Evolutionary conservation across 2,329 filamentous ascomycete genomes (phyloP).

Genomic region (Xylaria sp.): DNA sequence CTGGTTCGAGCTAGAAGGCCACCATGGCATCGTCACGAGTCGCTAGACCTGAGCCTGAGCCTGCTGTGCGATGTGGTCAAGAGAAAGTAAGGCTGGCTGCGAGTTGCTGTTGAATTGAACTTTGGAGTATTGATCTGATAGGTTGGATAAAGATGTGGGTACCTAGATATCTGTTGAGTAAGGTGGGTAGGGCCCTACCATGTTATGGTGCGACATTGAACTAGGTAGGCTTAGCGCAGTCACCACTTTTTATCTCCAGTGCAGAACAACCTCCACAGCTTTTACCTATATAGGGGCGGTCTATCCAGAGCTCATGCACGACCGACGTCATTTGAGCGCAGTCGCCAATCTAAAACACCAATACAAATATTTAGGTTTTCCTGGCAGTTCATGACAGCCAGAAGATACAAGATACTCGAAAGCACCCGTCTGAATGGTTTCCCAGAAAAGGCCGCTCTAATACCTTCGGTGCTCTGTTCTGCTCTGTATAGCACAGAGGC

Average conservation of each 20-base stretch:
- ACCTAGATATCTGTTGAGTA: neutral
- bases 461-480: too few species aligned
- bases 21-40: slow-evolving; percentile 39
- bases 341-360: neutral
- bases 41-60: slow-evolving; percentile 9
- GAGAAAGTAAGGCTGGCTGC: slow-evolving; percentile 3
- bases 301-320: slow-evolving; percentile 13
- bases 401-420: neutral
- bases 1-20: slow-evolving; percentile 28
- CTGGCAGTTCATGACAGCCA: slow-evolving; percentile 1
- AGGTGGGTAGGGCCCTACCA: too few species aligned
- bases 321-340: slow-evolving; percentile 24
- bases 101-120: slow-evolving; percentile 11
- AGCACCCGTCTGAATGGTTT: neutral
- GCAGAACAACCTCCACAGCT: neutral
- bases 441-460: neutral
- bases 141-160: slow-evolving; percentile 4
- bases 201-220: too few species aligned
- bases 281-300: neutral
- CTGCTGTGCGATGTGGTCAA: slow-evolving; percentile 16
- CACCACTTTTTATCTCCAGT: too few species aligned
- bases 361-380: neutral
- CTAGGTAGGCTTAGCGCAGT: too few species aligned
- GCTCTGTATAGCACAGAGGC: neutral
- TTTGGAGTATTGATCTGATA: slow-evolving; percentile 7